phyloP scores from a whole-genome alignment of 129 eudicot genomes.

The Escallonia rubra region DNA sequence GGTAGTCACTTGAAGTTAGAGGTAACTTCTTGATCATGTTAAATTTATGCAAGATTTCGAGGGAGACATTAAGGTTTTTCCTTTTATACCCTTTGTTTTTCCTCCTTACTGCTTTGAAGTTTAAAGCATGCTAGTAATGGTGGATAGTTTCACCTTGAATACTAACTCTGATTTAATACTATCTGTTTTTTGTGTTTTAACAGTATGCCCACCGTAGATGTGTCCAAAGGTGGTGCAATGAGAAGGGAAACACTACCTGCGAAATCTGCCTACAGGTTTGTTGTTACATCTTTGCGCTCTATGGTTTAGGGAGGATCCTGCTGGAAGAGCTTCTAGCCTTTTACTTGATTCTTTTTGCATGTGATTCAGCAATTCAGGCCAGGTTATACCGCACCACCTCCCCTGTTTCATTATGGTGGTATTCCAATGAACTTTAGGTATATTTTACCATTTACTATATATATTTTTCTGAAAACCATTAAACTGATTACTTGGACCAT shows the following conservation, averaged over 20 bases:
- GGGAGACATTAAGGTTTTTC: no score
- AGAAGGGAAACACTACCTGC: constrained; percentile 78
- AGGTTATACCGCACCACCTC: constrained; percentile 66
- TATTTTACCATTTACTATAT: neutral
- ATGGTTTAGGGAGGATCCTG: neutral
- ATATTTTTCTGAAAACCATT: neutral
- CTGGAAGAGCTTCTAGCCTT: constrained; percentile 7
- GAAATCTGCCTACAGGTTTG: constrained; percentile 81
- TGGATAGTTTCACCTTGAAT: no score
- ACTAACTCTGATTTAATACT: no score
- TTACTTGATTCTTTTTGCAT: constrained; percentile 12
- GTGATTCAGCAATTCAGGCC: constrained; percentile 65
- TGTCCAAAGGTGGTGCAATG: constrained; percentile 86
- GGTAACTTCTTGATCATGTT: no score
- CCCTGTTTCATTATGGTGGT: constrained; percentile 42
- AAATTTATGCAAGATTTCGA: no score
- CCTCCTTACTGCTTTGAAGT: no score
- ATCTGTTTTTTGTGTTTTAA: neutral
- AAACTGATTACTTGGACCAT: neutral
- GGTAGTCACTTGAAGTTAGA: no score
- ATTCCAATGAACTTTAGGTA: constrained; percentile 72
- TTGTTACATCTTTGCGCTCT: neutral
- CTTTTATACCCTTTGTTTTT: no score
- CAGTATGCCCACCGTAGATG: constrained; percentile 84
- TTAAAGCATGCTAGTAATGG: no score